phyloP scores from a whole-genome alignment of 345 rosid genomes.

The Heritiera littoralis region DNA sequence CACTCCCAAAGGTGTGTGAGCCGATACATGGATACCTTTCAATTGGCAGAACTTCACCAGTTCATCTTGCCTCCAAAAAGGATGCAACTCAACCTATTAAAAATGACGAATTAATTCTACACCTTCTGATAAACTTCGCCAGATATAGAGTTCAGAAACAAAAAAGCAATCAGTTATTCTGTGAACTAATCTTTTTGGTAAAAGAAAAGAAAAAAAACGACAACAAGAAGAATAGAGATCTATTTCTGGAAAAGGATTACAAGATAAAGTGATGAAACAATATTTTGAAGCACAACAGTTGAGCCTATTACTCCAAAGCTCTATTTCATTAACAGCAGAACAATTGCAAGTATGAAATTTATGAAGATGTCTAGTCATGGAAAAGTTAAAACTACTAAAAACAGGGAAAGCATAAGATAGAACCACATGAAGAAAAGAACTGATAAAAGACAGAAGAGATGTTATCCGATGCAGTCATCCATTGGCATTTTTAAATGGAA shows the following conservation, averaged over 20 bases:
- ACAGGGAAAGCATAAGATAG: not conserved
- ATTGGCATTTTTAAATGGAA: not conserved
- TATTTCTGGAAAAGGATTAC: not conserved
- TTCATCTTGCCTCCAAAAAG: constrained; percentile 72
- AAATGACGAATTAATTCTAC: constrained; percentile 18
- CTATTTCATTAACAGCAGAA: not conserved
- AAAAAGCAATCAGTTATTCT: not conserved
- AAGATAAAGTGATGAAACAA: not conserved
- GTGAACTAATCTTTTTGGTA: not conserved
- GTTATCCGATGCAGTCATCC: not conserved
- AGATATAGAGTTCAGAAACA: not conserved
- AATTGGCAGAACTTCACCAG: constrained; percentile 58
- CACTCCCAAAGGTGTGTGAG: constrained; percentile 70
- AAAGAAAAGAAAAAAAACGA: not conserved
- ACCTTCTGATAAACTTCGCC: constrained; percentile 16
- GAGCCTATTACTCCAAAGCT: not conserved
- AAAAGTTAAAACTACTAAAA: not conserved
- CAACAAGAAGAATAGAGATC: not conserved
- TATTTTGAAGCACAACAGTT: not conserved
- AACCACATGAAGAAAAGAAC: not conserved
- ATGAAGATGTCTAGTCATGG: not conserved
- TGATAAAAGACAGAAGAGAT: not conserved
- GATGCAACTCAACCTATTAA: constrained; percentile 61
- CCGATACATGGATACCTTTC: constrained; percentile 65
- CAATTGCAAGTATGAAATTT: not conserved